Base-by-base conservation (phyloP, 208 protist genomes). In the Strigomonas culicis region DNA sequence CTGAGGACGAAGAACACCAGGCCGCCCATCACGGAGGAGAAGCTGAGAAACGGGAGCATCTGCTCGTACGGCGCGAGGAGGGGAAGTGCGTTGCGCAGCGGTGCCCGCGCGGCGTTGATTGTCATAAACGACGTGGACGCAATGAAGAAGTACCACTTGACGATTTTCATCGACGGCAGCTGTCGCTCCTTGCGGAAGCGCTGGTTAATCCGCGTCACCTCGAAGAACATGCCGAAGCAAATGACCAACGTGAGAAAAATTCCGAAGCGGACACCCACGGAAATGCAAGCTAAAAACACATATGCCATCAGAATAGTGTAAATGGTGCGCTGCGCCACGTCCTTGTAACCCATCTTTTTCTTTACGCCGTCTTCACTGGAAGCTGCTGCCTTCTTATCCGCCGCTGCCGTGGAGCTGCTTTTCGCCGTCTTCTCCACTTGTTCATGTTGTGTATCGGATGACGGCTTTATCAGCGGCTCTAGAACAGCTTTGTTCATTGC, bases 121-220 rank as follows among this genome's bases (percentile, higher is more conserved):
- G 73, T 75, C 13, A 82, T 28, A 21, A 74, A 67, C 53, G 79
- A 63, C 53, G 80, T 76, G 64, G 70, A 84, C 11, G 74, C 67
- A 0, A 70, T 22, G 27, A 93, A 79, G 60, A 93, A 92, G 68
- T 93, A 96, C 68, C 83, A 80, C 71, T 92, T 93, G 64, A 97
- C 66, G 39, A 92, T 63, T 8, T 79, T 61, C 32, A 86, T 64
- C 8, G 79, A 92, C 11, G 76, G 80, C 51, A 97, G 72, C 59
- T 94, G 84, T 19, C 77, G 60, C 58, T 94, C 83, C 60, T 92
- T 93, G 32, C 79, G 74, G 32, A 77, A 75, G 1, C 73, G 66
- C 44, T 92, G 82, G 66, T 92, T 90, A 50, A 97, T 95, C 57
- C 90, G 84, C 0, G 85, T 94, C 27, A 97, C 75, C 63, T 97